phyloP scores from a whole-genome alignment of 2,329 filamentous ascomycete genomes.

The Colletotrichum brevisporum region DNA sequence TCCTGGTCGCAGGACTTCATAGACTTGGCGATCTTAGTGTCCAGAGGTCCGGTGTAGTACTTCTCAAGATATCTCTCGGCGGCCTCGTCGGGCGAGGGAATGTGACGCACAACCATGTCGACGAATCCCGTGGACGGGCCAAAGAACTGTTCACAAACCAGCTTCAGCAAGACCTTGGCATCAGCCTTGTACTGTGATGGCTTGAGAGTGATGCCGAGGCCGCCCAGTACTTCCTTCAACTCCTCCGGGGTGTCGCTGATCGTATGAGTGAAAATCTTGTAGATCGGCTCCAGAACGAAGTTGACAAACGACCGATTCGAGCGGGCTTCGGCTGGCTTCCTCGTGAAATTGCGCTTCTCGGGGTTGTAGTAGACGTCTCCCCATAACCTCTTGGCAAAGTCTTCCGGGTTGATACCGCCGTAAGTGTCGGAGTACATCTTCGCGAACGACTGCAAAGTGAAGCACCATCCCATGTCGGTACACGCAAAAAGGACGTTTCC shows the following conservation, averaged over 20 bases:
- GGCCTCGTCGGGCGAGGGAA: constrained; percentile 88
- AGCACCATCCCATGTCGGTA: constrained; percentile 95
- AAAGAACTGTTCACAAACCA: constrained; percentile 97
- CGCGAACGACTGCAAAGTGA: constrained; percentile 93
- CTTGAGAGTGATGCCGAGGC: constrained; percentile 88
- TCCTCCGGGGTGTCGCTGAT: constrained; percentile 92
- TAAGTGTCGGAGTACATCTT: constrained; percentile 96
- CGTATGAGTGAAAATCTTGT: constrained; percentile 96
- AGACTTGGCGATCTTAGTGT: constrained; percentile 82
- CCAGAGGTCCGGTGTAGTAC: constrained; percentile 92
- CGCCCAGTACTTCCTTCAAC: constrained; percentile 82
- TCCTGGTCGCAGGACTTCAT: constrained; percentile 90
- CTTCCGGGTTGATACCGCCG: constrained; percentile 82
- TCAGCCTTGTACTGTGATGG: constrained; percentile 93
- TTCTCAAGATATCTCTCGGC: constrained; percentile 82
- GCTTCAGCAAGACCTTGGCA: constrained; percentile 87
- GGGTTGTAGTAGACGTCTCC: constrained; percentile 98
- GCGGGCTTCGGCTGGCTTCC: constrained; percentile 85
- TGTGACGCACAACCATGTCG: constrained; percentile 92
- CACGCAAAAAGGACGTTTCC: constrained; percentile 98
- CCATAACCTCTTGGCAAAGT: constrained; percentile 91
- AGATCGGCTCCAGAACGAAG: constrained; percentile 96
- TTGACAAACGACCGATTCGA: constrained; percentile 91
- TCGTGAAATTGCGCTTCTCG: constrained; percentile 88
- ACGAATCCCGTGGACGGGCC: constrained; percentile 91